phyloP scores from a whole-genome alignment of 768 basidiomycete species.

The Lactarius quietus region DNA sequence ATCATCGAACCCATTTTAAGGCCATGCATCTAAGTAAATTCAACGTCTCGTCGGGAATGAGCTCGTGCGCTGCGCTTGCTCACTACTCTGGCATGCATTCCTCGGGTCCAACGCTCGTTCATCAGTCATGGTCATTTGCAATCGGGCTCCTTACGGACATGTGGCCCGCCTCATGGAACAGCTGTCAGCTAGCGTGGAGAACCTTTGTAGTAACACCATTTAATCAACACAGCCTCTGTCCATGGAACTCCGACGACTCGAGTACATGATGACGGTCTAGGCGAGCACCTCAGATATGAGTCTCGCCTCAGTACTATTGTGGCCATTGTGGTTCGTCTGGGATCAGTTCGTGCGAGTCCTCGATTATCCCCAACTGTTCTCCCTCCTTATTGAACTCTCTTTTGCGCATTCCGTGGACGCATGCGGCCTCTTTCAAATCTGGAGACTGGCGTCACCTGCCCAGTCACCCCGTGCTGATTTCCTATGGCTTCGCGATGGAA shows the following conservation, averaged over 20 bases:
- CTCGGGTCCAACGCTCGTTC: conserved; percentile 1
- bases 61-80: neutral
- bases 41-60: neutral
- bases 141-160: neutral
- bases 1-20: neutral
- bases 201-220: neutral
- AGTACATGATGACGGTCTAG: neutral
- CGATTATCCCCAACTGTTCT: neutral
- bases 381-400: neutral
- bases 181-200: neutral
- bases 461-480: neutral
- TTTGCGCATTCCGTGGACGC: neutral
- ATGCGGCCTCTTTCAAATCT: neutral
- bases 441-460: neutral
- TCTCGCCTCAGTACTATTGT: neutral
- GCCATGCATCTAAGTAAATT: conserved; percentile 4
- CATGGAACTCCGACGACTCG: neutral
- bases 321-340: neutral
- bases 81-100: neutral
- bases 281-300: neutral
- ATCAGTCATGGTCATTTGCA: neutral
- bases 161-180: conserved; percentile 13
- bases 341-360: neutral
- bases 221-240: neutral
- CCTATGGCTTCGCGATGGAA: neutral